Percentiles rank a stretch among this genome's conserved stretches.
These are phyloP conservation scores for Xylaria venustula DNA, from an alignment of 495 filamentous ascomycete species.

Conservation along the genomic window DNA sequence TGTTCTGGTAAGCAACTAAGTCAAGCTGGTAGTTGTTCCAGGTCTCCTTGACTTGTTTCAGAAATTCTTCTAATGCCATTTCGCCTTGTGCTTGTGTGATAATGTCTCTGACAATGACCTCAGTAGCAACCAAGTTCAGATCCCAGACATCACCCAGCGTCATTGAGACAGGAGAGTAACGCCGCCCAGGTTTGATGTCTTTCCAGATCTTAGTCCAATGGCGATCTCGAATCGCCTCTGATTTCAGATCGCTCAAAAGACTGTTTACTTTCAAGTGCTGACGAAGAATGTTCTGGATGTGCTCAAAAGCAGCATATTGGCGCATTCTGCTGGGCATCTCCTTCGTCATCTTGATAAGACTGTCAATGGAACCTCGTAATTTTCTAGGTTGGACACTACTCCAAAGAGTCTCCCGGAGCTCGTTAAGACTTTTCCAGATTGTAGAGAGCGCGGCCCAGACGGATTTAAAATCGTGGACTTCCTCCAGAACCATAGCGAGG, in stretches of 20 bases:
- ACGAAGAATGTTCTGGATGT: constrained; percentile 89
- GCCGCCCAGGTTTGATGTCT: constrained; percentile 80
- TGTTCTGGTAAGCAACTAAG: constrained; percentile 94
- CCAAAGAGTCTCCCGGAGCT: constrained; percentile 88
- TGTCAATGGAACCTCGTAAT: constrained; percentile 81
- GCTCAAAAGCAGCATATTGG: constrained; percentile 98
- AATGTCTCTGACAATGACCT: constrained; percentile 83
- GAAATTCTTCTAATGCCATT: constrained; percentile 97
- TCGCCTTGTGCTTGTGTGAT: constrained; percentile 96
- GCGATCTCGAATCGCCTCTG: constrained; percentile 90
- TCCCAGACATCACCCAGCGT: constrained; percentile 98
- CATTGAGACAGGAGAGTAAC: constrained; percentile 89
- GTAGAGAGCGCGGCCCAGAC: constrained; percentile 94
- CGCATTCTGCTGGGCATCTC: constrained; percentile 99
- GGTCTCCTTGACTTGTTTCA: constrained; percentile 93
- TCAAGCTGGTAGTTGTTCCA: constrained; percentile 95
- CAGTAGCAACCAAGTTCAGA: constrained; percentile 80
- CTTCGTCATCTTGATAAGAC: constrained; percentile 95
- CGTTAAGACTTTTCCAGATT: constrained; percentile 95
- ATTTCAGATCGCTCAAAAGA: constrained; percentile 87
- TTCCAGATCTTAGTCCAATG: constrained; percentile 99
- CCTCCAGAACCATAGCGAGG: constrained; percentile 79
- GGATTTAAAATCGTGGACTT: constrained; percentile 97
- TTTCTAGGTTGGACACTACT: constrained; percentile 90
- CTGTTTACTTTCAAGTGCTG: constrained; percentile 85